phyloP scores from a whole-genome alignment of 2,329 filamentous ascomycete species.

The Trichophyton equinum region DNA sequence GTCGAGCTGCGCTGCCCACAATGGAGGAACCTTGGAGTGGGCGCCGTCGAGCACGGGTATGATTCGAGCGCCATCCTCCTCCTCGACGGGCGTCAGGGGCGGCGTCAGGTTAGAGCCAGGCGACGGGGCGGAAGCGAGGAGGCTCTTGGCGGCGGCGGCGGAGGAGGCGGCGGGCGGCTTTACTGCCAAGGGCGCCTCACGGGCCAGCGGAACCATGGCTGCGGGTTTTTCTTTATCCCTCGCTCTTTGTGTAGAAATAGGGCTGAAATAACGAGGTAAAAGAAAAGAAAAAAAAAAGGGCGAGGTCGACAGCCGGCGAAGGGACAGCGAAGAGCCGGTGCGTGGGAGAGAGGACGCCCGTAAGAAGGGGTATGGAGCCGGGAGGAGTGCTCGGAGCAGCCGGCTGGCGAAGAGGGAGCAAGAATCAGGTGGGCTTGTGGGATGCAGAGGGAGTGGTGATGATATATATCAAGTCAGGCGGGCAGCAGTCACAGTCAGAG shows the following conservation, averaged over 20 bases:
- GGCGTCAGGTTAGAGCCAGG: constrained; percentile 20
- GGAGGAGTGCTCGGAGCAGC: not conserved
- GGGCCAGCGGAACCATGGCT: not conserved
- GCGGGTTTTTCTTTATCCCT: no score
- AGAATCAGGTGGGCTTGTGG: no score
- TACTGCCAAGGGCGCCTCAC: constrained; percentile 7
- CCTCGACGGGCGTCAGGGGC: constrained; percentile 24
- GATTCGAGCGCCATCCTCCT: not conserved
- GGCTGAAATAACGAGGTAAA: not conserved
- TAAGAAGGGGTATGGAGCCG: not conserved
- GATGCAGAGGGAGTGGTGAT: no score
- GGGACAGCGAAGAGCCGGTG: not conserved
- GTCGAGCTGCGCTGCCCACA: not conserved
- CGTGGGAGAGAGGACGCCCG: no score
- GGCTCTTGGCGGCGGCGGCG: constrained; percentile 7
- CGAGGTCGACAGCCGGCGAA: not conserved
- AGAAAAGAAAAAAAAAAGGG: no score
- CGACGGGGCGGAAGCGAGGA: constrained; percentile 1
- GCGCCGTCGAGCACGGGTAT: not conserved
- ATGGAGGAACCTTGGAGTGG: not conserved
- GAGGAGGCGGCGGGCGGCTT: constrained; percentile 5
- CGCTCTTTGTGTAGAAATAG: not conserved
- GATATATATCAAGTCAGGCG: not conserved
- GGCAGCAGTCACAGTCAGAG: not conserved
- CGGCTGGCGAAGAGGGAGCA: no score